These are phyloP conservation scores for Cryphonectria parasitica DNA, from an alignment of 2,329 filamentous ascomycete species.

Conservation along the genomic window DNA sequence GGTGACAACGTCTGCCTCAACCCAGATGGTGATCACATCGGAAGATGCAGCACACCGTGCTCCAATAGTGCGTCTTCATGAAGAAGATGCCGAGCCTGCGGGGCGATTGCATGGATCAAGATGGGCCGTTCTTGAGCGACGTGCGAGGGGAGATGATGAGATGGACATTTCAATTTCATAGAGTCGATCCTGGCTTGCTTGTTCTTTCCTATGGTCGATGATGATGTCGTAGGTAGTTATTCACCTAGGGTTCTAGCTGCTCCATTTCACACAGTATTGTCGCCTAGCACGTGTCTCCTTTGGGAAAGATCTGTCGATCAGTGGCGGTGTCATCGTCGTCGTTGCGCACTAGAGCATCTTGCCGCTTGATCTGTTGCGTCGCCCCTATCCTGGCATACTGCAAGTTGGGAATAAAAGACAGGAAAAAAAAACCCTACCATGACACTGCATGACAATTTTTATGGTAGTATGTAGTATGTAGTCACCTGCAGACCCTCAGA, in stretches of 20 bases:
- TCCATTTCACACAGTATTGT: neutral
- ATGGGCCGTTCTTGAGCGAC: neutral
- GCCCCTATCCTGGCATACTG: too few species aligned
- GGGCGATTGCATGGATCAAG: neutral
- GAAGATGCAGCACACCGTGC: conserved; percentile 27
- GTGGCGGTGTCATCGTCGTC: too few species aligned
- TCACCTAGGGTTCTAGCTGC: neutral
- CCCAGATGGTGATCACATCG: conserved; percentile 26
- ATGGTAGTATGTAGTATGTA: neutral
- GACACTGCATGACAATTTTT: too few species aligned
- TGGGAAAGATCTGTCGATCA: too few species aligned
- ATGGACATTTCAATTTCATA: neutral
- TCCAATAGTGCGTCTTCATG: conserved; percentile 9
- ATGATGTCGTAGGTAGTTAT: neutral
- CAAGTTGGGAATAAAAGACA: too few species aligned
- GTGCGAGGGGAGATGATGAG: neutral
- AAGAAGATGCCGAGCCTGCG: neutral
- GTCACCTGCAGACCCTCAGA: neutral
- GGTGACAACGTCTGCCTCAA: conserved; percentile 28
- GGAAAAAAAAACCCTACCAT: too few species aligned
- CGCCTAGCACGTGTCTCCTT: too few species aligned
- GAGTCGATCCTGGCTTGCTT: neutral
- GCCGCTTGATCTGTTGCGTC: too few species aligned
- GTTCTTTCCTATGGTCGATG: neutral
- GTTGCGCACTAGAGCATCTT: too few species aligned